Conservation (phyloP, 2,329 filamentous ascomycete species). For the Fusarium compactum region DNA sequence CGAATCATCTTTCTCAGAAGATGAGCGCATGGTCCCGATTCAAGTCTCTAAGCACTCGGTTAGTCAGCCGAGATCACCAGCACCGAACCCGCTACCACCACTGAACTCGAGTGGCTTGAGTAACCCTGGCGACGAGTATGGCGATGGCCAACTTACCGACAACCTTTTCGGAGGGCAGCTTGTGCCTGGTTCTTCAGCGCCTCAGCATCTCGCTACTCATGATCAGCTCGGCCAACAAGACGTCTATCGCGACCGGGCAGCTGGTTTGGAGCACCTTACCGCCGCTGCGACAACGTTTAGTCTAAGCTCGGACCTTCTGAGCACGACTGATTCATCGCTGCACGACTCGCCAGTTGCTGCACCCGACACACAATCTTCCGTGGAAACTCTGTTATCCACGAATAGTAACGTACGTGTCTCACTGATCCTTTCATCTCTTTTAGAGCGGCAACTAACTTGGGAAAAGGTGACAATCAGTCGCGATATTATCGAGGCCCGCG, state of each 20-base stretch:
- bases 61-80: constrained; percentile 35
- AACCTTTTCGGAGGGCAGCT: constrained; percentile 14
- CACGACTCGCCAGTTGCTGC: background rate
- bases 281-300: constrained; percentile 15
- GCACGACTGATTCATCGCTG: background rate
- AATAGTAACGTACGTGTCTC: constrained; percentile 37
- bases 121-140: constrained; percentile 7
- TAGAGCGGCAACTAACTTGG: constrained; percentile 37
- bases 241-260: constrained; percentile 37
- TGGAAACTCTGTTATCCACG: constrained; percentile 4
- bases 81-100: constrained; percentile 24
- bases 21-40: constrained; percentile 57
- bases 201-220: constrained; percentile 17
- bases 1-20: constrained; percentile 60
- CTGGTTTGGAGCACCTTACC: constrained; percentile 17
- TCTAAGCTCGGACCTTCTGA: constrained; percentile 11
- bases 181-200: background rate
- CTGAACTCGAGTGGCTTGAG: constrained; percentile 20
- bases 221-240: constrained; percentile 20
- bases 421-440: background rate
- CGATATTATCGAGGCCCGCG: constrained; percentile 5
- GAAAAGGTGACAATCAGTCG: constrained; percentile 41
- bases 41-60: constrained; percentile 39
- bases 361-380: constrained; percentile 9
- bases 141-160: background rate